Evolutionary conservation across 768 basidiomycete genomes (phyloP).

Genomic region (Megacollybia marginata): DNA sequence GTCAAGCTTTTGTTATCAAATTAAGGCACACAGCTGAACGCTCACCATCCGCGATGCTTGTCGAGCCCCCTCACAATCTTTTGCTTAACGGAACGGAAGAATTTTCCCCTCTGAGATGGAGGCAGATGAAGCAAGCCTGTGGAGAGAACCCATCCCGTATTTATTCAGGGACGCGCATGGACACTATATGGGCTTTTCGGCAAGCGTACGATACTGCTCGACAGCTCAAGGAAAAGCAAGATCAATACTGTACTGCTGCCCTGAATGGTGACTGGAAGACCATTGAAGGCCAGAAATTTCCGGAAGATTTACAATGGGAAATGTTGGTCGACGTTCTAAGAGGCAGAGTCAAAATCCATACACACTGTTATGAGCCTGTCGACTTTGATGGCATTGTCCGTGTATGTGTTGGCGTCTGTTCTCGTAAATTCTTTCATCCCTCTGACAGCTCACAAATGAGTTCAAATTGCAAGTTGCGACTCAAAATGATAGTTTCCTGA

Average conservation of each 20-base stretch:
- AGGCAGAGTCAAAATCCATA: conserved; percentile 66
- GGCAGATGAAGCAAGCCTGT: conserved; percentile 62
- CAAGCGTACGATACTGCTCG: conserved; percentile 55
- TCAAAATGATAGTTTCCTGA: no score
- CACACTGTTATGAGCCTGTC: conserved; percentile 54
- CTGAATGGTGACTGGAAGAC: conserved; percentile 37
- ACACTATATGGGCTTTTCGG: conserved; percentile 60
- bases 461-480: conserved; percentile 40
- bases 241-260: conserved; percentile 51
- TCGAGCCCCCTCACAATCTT: conserved; percentile 62
- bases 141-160: background rate
- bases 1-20: conserved; percentile 82
- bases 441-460: conserved; percentile 43
- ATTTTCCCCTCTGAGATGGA: conserved; percentile 42
- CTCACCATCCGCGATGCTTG: conserved; percentile 64
- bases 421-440: background rate
- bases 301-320: conserved; percentile 67
- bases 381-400: conserved; percentile 67
- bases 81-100: conserved; percentile 32
- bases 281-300: conserved; percentile 40
- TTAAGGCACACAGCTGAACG: conserved; percentile 64
- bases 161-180: conserved; percentile 38
- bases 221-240: conserved; percentile 55
- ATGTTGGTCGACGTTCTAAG: conserved; percentile 70
- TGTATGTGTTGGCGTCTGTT: conserved; percentile 22